phyloP scores from a whole-genome alignment of 371 early-diverging fungal species.

The Mortierella sp. region DNA sequence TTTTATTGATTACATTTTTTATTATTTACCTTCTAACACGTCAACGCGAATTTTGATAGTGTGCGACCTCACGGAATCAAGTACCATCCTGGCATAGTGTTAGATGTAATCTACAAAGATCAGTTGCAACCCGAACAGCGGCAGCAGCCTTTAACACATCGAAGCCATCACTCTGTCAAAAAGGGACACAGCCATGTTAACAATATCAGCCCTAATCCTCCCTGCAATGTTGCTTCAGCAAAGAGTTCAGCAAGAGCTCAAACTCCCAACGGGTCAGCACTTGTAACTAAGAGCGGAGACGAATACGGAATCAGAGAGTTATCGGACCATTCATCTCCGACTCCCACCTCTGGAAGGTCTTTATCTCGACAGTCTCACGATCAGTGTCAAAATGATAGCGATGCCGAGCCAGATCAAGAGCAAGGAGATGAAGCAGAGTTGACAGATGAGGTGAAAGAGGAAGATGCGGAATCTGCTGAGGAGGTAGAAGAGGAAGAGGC shows the following conservation, averaged over 20 bases:
- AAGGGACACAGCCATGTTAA: not conserved
- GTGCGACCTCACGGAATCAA: slow-evolving; percentile 49
- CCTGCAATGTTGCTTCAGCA: not conserved
- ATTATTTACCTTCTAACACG: not conserved
- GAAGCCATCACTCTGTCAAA: not conserved
- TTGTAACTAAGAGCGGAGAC: not conserved
- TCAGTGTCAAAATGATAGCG: not conserved
- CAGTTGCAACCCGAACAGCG: not conserved
- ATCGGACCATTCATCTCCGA: not conserved
- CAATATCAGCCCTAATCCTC: not conserved
- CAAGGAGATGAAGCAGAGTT: not conserved
- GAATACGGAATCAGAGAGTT: not conserved
- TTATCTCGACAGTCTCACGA: not conserved
- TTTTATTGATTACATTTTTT: not conserved
- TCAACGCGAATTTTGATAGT: slow-evolving; percentile 6
- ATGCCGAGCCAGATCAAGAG: not conserved
- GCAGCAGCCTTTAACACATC: not conserved
- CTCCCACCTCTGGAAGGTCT: not conserved
- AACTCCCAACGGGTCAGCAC: not conserved
- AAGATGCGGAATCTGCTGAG: not conserved
- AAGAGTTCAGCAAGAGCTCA: not conserved
- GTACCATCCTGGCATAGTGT: slow-evolving; percentile 25
- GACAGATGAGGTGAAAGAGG: not conserved
- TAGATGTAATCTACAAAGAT: slow-evolving; percentile 36
- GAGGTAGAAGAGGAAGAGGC: not conserved